Evolutionary conservation across 768 basidiomycete species (phyloP), one percentile per base, ranked within the genome.

Genomic region (Phylloporus sp.): DNA sequence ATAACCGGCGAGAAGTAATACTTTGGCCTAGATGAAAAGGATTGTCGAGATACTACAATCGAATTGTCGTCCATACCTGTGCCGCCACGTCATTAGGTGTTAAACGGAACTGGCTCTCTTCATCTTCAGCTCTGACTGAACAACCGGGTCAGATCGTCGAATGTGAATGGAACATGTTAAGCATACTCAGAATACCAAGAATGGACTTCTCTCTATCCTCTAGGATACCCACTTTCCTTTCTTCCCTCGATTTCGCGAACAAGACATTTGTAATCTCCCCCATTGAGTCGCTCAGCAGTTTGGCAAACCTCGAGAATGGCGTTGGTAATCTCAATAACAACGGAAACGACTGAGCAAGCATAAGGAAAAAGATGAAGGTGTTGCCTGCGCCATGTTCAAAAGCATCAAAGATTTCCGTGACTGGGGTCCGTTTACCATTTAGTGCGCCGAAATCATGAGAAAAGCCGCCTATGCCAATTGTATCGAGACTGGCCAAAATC

Each of bases 361-460:
- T 50, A 20, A 67, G 45, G 16, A 58, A 36, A 40, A 54, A 45
- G 20, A 56, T 24, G 26, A 61, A 51, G 16, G 59, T 13, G 16
- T n/a, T n/a, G n/a, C n/a, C n/a, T n/a, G n/a, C n/a, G n/a, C n/a
- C n/a, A n/a, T n/a, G n/a, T n/a, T n/a, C n/a, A n/a, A n/a, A n/a
- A n/a, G n/a, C n/a, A n/a, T n/a, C n/a, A n/a, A n/a, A n/a, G n/a
- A n/a, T n/a, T n/a, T n/a, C n/a, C n/a, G n/a, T n/a, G n/a, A n/a
- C n/a, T n/a, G n/a, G n/a, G n/a, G n/a, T n/a, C n/a, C n/a, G n/a
- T n/a, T n/a, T n/a, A n/a, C n/a, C n/a, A n/a, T n/a, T n/a, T n/a
- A n/a, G n/a, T n/a, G 73, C 62, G n/a, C 64, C 71, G 51, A 79
- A 79, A 59, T 77, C 71, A 53, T 77, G 72, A 2, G 74, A 72